Evolutionary conservation across 2,329 filamentous ascomycete species (phyloP), one percentile per base, ranked within the genome.

Genomic region (Curvularia hawaiiensis): DNA sequence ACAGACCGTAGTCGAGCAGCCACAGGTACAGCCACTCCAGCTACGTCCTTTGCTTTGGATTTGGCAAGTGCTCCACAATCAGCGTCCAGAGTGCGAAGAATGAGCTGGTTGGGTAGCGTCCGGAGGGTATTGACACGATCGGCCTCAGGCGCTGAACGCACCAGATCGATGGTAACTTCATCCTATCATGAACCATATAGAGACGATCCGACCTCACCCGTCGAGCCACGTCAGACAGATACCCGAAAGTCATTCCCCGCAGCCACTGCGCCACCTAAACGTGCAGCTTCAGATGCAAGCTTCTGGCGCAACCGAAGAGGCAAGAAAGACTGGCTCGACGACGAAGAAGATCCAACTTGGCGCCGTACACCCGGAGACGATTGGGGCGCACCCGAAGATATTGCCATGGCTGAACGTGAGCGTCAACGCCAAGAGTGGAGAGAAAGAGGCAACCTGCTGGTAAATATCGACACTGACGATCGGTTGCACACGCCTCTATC

Each of bases 211-310:
- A 49, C 50, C 11, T 66, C 63, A 0, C 52, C 62, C 3, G 43
- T 54, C 11, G 59, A 59, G 1, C 22, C 54, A n/a, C 50, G 53
- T n/a, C 18, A 41, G 4, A 22, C 22, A 3, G 54, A 60, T 11
- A 59, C 65, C 6, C 62, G 63, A 2, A 65, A 66, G 26, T 68
- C 68, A 0, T 65, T 70, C 14, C 62, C 68, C 1, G 60, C 58
- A 8, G 50, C 58, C 1, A 65, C 68, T 3, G 48, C 56, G 6
- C 62, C 68, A 3, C 79, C 79, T 2, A 71, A 79, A 9, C 77
- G 80, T 20, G 75, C 79, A 4, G 77, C 77, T 5, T 79, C 76
- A 1, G 80, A 81, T 50, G 79, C 79, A 12, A 76, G 75, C 5
- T 77, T 79, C 49, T 76, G 79, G 66, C 68, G 69, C 33, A 72